Evolutionary conservation across 1,139 yeast genomes (phyloP).

Genomic region (Blastobotrys buckinghamii): DNA sequence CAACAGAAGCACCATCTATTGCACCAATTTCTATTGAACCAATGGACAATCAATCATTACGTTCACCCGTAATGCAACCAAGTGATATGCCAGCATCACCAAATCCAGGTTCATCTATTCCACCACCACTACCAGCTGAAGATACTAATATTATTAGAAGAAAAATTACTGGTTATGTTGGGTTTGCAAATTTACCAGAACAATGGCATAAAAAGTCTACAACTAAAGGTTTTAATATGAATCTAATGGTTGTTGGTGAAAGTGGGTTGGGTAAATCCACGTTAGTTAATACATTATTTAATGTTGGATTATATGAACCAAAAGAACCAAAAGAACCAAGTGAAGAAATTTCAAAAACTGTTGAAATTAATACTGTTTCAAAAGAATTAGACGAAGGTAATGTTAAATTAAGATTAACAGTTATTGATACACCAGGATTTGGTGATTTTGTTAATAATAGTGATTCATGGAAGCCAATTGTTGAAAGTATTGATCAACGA

Average conservation of each 20-base stretch:
- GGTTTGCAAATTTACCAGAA: conserved; percentile 95
- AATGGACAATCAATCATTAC: conserved; percentile 16
- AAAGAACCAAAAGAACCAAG: conserved; percentile 32
- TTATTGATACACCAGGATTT: conserved; percentile 90
- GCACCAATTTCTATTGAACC: conserved; percentile 25
- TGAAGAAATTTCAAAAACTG: conserved; percentile 39
- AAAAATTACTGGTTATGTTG: conserved; percentile 87
- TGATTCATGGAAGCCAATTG: conserved; percentile 90
- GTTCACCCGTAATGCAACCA: conserved; percentile 20
- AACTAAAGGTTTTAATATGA: conserved; percentile 89
- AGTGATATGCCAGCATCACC: conserved; percentile 13
- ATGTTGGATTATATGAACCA: conserved; percentile 56
- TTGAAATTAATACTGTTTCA: conserved; percentile 60
- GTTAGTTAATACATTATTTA: conserved; percentile 83
- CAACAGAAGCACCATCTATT: conserved; percentile 23
- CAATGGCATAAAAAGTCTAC: conserved; percentile 98
- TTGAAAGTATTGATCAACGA: conserved; percentile 80
- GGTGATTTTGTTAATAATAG: conserved; percentile 87
- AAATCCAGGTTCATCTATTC: background rate
- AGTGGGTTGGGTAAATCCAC: conserved; percentile 94
- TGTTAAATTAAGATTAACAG: conserved; percentile 76
- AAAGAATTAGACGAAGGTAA: conserved; percentile 90
- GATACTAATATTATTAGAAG: conserved; percentile 57
- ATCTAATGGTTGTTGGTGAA: conserved; percentile 74
- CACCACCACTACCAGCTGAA: conserved; percentile 5